Percentiles rank a stretch among this genome's conserved stretches.
phyloP scores from a whole-genome alignment of 2,329 filamentous ascomycete genomes.

The Fusarium concolor region DNA sequence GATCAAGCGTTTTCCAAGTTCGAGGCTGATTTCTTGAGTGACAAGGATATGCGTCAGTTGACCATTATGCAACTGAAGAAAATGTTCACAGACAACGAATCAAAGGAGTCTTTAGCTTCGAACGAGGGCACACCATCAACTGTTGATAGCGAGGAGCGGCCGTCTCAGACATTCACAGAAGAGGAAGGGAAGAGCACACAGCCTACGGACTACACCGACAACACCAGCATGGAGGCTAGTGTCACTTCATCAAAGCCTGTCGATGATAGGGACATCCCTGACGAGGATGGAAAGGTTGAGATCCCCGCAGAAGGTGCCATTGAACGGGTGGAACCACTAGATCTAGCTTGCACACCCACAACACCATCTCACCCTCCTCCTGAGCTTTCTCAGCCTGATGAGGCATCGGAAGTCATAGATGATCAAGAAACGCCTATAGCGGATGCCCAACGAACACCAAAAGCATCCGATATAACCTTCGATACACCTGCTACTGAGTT shows the following conservation, averaged over 20 bases:
- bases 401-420: neutral
- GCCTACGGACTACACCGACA: constrained; percentile 55
- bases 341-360: constrained; percentile 57
- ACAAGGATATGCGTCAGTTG: constrained; percentile 93
- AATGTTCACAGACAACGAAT: constrained; percentile 92
- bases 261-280: constrained; percentile 39
- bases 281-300: constrained; percentile 49
- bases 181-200: constrained; percentile 61
- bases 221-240: constrained; percentile 49
- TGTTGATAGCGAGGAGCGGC: constrained; percentile 61
- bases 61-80: constrained; percentile 94
- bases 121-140: constrained; percentile 73
- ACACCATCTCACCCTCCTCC: constrained; percentile 37
- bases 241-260: constrained; percentile 42
- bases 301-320: constrained; percentile 52
- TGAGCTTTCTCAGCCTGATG: constrained; percentile 20
- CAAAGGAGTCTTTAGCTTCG: constrained; percentile 77
- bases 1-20: constrained; percentile 91
- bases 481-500: constrained; percentile 32
- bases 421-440: constrained; percentile 25
- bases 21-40: constrained; percentile 92
- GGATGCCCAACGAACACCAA: constrained; percentile 42
- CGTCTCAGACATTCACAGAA: constrained; percentile 60
- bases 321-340: constrained; percentile 62
- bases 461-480: constrained; percentile 21